These are phyloP conservation scores for Pelargonium australe DNA, from an alignment of 441 rosid genomes.

Conservation along the genomic window DNA sequence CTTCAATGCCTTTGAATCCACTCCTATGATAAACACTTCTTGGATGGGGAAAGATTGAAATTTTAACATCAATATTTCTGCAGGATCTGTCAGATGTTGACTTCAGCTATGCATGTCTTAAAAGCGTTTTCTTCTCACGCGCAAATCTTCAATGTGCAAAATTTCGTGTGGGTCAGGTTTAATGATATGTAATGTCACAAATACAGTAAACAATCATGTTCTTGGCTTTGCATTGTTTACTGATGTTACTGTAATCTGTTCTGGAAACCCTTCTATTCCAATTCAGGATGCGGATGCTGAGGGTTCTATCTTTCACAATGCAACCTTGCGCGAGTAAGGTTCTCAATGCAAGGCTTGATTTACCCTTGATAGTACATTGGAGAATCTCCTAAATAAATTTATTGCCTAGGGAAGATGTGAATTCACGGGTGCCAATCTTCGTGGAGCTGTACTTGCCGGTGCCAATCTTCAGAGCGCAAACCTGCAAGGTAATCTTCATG, in stretches of 20 bases:
- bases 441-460: slow-evolving; percentile 81
- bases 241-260: neutral
- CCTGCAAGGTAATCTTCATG: slow-evolving; percentile 55
- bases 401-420: slow-evolving; percentile 81
- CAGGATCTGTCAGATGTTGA: slow-evolving; percentile 83
- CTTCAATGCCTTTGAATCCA: neutral
- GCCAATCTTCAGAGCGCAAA: slow-evolving; percentile 92
- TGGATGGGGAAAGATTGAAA: neutral
- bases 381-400: slow-evolving; percentile 22
- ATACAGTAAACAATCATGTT: neutral
- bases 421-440: slow-evolving; percentile 83
- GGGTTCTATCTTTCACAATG: slow-evolving; percentile 80
- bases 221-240: too few relatives aligned
- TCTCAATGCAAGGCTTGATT: slow-evolving; percentile 10
- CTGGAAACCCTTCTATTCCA: slow-evolving; percentile 12
- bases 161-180: slow-evolving; percentile 52
- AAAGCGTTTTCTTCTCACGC: slow-evolving; percentile 82
- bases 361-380: neutral
- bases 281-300: slow-evolving; percentile 76
- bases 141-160: slow-evolving; percentile 84
- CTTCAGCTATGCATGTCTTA: slow-evolving; percentile 81
- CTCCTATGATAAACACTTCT: neutral
- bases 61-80: slow-evolving; percentile 14
- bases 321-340: slow-evolving; percentile 86
- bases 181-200: neutral